Evolutionary conservation across 1,139 yeast genomes (phyloP).

Genomic region (Candida glucosophila): DNA sequence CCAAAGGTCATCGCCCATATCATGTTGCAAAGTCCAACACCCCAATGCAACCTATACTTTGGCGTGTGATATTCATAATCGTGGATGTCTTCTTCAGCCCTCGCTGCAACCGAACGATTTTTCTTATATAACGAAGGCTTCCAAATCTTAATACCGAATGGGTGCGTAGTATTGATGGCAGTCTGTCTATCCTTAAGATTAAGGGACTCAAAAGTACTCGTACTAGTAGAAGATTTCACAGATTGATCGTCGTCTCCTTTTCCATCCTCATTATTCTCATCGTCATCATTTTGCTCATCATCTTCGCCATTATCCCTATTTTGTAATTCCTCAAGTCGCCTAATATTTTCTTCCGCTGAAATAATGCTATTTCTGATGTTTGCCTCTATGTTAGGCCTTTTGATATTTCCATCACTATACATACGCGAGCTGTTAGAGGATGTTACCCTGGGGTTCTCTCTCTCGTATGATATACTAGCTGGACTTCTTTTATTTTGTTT

Average conservation of each 20-base stretch:
- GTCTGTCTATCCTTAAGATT: slow-evolving; percentile 91
- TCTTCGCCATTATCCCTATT: slow-evolving; percentile 5
- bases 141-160: slow-evolving; percentile 97
- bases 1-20: slow-evolving; percentile 76
- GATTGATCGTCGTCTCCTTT: slow-evolving; percentile 17
- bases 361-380: slow-evolving; percentile 10
- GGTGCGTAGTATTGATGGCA: slow-evolving; percentile 94
- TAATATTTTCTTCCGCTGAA: slow-evolving; percentile 14
- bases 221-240: slow-evolving; percentile 30
- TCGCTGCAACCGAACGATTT: slow-evolving; percentile 79
- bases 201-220: slow-evolving; percentile 64
- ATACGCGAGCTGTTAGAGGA: too few species aligned
- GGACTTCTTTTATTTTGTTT: slow-evolving; percentile 13
- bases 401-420: slow-evolving; percentile 1
- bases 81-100: slow-evolving; percentile 92
- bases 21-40: slow-evolving; percentile 64
- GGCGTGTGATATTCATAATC: slow-evolving; percentile 44
- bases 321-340: slow-evolving; percentile 10
- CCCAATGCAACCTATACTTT: slow-evolving; percentile 45
- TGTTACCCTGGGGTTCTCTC: too few species aligned
- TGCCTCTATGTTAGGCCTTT: slow-evolving; percentile 7
- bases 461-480: too few species aligned
- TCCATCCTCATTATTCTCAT: slow-evolving; percentile 1
- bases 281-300: slow-evolving; percentile 9
- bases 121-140: slow-evolving; percentile 95